Evolutionary conservation across 148 eudicot genomes (phyloP).

Genomic region (Fagopyrum tataricum): DNA sequence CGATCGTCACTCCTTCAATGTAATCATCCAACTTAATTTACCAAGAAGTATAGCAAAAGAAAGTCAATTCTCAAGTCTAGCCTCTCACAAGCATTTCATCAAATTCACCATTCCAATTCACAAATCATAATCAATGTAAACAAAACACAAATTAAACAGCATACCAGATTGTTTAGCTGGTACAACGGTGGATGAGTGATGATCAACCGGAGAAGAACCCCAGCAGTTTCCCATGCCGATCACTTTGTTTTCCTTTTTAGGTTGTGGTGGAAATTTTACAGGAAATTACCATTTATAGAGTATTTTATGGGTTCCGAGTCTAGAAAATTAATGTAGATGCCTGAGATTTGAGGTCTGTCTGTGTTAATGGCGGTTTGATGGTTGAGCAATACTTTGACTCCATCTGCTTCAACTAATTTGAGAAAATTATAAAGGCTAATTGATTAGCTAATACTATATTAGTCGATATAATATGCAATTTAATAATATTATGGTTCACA

Average conservation of each 20-base stretch:
- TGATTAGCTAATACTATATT: not conserved
- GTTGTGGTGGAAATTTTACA: too few species aligned
- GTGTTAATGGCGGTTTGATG: not conserved
- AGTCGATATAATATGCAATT: not conserved
- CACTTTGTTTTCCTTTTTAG: not conserved
- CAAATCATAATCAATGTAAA: not conserved
- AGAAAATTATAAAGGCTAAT: not conserved
- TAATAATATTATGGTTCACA: not conserved
- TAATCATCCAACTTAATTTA: not conserved
- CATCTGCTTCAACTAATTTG: constrained; percentile 1
- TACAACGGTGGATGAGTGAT: constrained; percentile 14
- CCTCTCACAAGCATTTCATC: constrained; percentile 15
- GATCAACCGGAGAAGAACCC: constrained; percentile 32
- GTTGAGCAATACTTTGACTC: constrained; percentile 14
- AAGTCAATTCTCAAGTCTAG: not conserved
- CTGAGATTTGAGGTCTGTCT: not conserved
- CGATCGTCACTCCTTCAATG: not conserved
- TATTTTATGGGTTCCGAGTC: not conserved
- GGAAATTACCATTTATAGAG: not conserved
- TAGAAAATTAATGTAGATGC: not conserved
- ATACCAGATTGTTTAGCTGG: constrained; percentile 15
- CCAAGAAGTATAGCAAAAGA: not conserved
- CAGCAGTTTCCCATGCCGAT: constrained; percentile 54
- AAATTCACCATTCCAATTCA: not conserved
- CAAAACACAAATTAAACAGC: not conserved